Evolutionary conservation across 495 filamentous ascomycete genomes (phyloP), one percentile per base, ranked within the genome.

Genomic region (Aspergillus ostianus): DNA sequence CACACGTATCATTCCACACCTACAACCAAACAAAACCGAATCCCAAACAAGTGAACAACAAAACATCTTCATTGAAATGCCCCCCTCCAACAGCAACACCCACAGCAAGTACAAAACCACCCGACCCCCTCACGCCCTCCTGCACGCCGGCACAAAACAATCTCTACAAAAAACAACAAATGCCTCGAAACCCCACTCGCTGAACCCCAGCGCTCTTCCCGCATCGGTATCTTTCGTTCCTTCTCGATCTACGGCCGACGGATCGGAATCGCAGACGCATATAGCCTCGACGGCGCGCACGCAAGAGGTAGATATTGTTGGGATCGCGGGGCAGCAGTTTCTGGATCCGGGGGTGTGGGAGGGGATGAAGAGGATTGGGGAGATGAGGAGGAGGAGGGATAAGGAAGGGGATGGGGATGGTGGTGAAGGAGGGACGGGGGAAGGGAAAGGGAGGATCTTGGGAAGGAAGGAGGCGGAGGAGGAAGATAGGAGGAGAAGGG

Each of bases 111-210:
- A 65, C 73, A 4, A 57, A 68, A 53, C 81, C 74, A 74, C 72
- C 75, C 56, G 74, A 79, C 23, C 80, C 79, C 4, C 77, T 79
- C 4, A 64, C 75, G 0, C 61, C 70, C 36, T 71, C 66, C n/a
- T 80, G 68, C 56, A 58, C 73, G 47, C 64, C 81, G 63, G 76
- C 77, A 47, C 18, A 2, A 21, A 45, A 3, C 10, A 46, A 18
- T 17, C 47, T 1, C 29, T 49, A 27, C 21, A 45, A 29, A 32
- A 23, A 15, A 2, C 55, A 19, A 13, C 29, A 2, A 13, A 12
- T 23, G 27, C 23, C 44, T n/a, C n/a, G n/a, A n/a, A n/a, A n/a
- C n/a, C n/a, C 12, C 36, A 1, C 3, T 6, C 12, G 29, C 12
- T 23, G 36, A 30, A 18, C 29, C 7, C 50, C 0, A 29, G 26